phyloP scores from a whole-genome alignment of 345 rosid species.

The Geranium rotundifolium region DNA sequence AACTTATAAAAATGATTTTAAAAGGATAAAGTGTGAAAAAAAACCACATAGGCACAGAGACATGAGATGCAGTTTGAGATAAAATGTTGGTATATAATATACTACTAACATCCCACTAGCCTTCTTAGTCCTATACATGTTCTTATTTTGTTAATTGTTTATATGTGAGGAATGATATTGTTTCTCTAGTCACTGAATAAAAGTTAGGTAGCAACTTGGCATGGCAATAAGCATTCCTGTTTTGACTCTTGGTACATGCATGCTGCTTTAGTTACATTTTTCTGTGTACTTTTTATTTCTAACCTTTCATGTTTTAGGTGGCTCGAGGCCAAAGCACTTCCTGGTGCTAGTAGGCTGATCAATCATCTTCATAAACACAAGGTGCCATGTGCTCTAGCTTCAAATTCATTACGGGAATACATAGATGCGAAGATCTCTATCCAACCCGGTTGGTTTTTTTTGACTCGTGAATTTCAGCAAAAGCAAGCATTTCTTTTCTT shows the following conservation, averaged over 20 bases:
- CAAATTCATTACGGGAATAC: slow-evolving; percentile 29
- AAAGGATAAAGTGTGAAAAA: too few species aligned
- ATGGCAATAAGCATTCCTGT: background rate
- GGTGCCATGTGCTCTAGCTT: slow-evolving; percentile 35
- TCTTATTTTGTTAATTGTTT: too few species aligned
- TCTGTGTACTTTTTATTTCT: background rate
- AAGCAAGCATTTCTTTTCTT: slow-evolving; percentile 1
- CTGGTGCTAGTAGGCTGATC: slow-evolving; percentile 34
- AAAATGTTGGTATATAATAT: too few species aligned
- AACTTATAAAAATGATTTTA: too few species aligned
- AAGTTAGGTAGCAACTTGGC: background rate
- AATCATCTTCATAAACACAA: slow-evolving; percentile 22
- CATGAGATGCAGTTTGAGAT: too few species aligned
- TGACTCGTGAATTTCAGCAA: background rate
- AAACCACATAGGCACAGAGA: too few species aligned
- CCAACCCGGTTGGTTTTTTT: slow-evolving; percentile 20
- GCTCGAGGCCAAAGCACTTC: slow-evolving; percentile 25
- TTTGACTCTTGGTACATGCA: background rate
- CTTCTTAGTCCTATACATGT: too few species aligned
- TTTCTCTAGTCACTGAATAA: too few species aligned
- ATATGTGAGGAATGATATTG: too few species aligned
- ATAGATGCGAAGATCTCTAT: slow-evolving; percentile 24
- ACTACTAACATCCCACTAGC: too few species aligned
- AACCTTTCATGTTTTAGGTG: slow-evolving; percentile 15
- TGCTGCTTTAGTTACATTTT: background rate